phyloP scores from a whole-genome alignment of 441 rosid genomes.

The Daphne laureola region DNA sequence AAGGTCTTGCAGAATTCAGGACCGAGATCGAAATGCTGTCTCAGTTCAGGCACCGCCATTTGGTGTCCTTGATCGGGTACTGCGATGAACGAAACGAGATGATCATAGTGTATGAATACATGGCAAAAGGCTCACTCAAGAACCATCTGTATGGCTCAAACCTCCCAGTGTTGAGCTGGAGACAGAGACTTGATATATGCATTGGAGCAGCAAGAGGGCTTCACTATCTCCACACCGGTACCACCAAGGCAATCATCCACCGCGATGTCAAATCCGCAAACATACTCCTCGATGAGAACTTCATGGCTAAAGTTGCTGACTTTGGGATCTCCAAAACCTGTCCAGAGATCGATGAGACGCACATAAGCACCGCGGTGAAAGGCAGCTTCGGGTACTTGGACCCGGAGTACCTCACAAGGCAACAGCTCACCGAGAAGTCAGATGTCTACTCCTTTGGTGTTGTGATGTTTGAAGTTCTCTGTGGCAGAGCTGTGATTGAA shows the following conservation, averaged over 20 bases:
- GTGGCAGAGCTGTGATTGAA: slow-evolving; percentile 72
- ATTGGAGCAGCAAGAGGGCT: slow-evolving; percentile 84
- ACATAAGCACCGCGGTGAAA: slow-evolving; percentile 85
- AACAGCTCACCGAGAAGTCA: slow-evolving; percentile 67
- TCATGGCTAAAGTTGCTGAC: slow-evolving; percentile 90
- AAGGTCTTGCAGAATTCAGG: slow-evolving; percentile 64
- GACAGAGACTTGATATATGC: slow-evolving; percentile 68
- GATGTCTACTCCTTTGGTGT: slow-evolving; percentile 94
- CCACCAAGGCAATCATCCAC: slow-evolving; percentile 68
- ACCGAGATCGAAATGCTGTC: slow-evolving; percentile 85
- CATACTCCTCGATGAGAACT: slow-evolving; percentile 61
- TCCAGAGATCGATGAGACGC: slow-evolving; percentile 70
- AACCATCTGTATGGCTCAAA: slow-evolving; percentile 51
- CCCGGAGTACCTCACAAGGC: slow-evolving; percentile 76
- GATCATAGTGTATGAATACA: slow-evolving; percentile 84
- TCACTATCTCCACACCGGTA: slow-evolving; percentile 91
- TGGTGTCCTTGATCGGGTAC: slow-evolving; percentile 77
- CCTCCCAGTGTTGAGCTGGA: slow-evolving; percentile 55
- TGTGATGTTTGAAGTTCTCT: slow-evolving; percentile 68
- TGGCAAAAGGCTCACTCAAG: slow-evolving; percentile 77
- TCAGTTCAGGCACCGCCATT: slow-evolving; percentile 77
- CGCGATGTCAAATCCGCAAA: slow-evolving; percentile 87
- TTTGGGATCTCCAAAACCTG: slow-evolving; percentile 79
- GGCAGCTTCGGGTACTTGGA: slow-evolving; percentile 92
- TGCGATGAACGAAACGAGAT: slow-evolving; percentile 67